Evolutionary conservation across 495 filamentous ascomycete genomes (phyloP).

Genomic region (Penicillium flavigenum): DNA sequence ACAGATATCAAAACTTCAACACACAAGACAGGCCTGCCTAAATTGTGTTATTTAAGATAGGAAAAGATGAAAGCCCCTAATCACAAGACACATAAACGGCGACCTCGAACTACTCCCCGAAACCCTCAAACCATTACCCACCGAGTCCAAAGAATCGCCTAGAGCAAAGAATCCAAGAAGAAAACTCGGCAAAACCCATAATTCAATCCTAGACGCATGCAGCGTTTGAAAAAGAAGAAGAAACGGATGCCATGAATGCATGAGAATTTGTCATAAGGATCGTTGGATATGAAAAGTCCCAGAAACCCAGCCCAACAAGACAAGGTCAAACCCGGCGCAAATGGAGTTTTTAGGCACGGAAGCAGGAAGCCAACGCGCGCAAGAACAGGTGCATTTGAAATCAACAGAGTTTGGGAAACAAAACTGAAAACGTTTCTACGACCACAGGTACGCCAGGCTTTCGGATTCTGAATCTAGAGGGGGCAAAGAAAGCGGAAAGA

Average conservation of each 20-base stretch:
- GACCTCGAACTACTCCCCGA: slow-evolving; percentile 7
- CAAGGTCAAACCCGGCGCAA: slow-evolving; percentile 15
- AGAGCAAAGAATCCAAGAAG: background rate
- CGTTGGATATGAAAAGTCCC: slow-evolving; percentile 45
- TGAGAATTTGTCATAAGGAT: slow-evolving; percentile 46
- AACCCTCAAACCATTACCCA: background rate
- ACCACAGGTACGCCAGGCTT: slow-evolving; percentile 49
- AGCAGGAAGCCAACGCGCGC: slow-evolving; percentile 4
- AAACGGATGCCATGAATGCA: slow-evolving; percentile 46
- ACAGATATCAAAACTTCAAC: background rate
- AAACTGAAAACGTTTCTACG: slow-evolving; percentile 41
- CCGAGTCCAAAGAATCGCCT: slow-evolving; percentile 3
- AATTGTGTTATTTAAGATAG: slow-evolving; percentile 28
- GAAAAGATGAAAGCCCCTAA: slow-evolving; percentile 16
- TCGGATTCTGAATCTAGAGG: slow-evolving; percentile 33
- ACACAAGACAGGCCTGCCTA: slow-evolving; percentile 24
- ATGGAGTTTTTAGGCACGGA: slow-evolving; percentile 12
- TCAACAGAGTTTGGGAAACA: slow-evolving; percentile 19
- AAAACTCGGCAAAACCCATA: slow-evolving; percentile 8
- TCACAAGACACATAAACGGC: background rate
- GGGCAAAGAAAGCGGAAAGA: slow-evolving; percentile 30
- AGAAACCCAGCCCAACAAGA: slow-evolving; percentile 19
- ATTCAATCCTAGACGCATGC: slow-evolving; percentile 19
- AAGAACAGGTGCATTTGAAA: slow-evolving; percentile 10
- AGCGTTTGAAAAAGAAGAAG: slow-evolving; percentile 11